Conservation (phyloP, 169 alveolate genomes). For the Plasmodium coatneyi region DNA sequence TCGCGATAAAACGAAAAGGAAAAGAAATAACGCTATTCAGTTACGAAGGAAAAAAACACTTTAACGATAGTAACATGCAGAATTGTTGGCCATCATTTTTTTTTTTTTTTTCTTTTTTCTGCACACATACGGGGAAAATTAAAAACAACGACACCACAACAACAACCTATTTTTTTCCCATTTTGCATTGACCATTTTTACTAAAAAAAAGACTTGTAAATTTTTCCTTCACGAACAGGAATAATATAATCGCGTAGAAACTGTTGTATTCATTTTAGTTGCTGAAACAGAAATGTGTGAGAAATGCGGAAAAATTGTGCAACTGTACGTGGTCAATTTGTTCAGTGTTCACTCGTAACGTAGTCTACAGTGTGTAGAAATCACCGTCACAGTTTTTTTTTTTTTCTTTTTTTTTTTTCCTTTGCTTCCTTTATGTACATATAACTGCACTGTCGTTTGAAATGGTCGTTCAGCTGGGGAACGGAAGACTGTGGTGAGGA, state of each 20-base stretch:
- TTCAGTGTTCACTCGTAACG: neutral
- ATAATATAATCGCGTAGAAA: neutral
- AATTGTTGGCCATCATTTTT: neutral
- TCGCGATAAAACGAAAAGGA: neutral
- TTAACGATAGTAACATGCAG: neutral
- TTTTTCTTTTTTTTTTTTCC: neutral
- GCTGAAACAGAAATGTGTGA: neutral
- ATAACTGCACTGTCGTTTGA: neutral
- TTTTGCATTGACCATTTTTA: neutral
- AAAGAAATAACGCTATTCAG: neutral
- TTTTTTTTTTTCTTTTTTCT: neutral
- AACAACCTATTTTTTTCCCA: neutral
- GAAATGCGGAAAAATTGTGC: neutral
- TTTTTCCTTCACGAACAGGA: neutral
- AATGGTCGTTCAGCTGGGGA: neutral
- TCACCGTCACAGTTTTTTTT: neutral
- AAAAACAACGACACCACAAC: neutral
- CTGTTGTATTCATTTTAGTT: neutral
- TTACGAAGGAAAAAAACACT: neutral
- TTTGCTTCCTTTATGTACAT: neutral
- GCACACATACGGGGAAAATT: neutral
- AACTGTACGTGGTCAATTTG: neutral
- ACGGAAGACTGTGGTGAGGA: neutral
- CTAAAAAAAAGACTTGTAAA: neutral
- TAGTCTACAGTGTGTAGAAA: conserved; percentile 1